Evolutionary conservation across 2,329 filamentous ascomycete genomes (phyloP).

Genomic region (Xylariaceae sp.): DNA sequence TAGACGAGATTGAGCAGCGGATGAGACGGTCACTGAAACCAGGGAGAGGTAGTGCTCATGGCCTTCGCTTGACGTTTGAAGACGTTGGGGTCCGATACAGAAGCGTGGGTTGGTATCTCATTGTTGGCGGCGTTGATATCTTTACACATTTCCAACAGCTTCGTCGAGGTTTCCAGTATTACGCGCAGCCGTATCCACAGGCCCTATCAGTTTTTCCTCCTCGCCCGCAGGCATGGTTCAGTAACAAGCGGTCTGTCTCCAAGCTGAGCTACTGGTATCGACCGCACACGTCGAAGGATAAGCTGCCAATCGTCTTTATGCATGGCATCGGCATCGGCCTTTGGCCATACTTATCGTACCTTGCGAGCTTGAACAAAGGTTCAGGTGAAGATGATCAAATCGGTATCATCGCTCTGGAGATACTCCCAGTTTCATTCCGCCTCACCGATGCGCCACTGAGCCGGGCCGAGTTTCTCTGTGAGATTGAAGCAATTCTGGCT

Average conservation of each 20-base stretch:
- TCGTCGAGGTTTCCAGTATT: conserved; percentile 50
- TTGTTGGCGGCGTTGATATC: conserved; percentile 55
- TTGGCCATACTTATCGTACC: conserved; percentile 58
- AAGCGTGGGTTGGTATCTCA: conserved; percentile 62
- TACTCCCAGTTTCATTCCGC: conserved; percentile 64
- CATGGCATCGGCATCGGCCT: conserved; percentile 71
- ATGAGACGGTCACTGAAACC: conserved; percentile 49
- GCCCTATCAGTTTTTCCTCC: conserved; percentile 54
- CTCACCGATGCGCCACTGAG: conserved; percentile 53
- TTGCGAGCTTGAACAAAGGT: conserved; percentile 47
- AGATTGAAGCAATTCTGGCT: conserved; percentile 57
- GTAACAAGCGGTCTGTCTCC: conserved; percentile 46
- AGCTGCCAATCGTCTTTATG: conserved; percentile 63
- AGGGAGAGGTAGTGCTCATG: conserved; percentile 55
- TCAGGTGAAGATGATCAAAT: conserved; percentile 42
- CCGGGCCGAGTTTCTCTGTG: conserved; percentile 51
- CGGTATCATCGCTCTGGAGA: conserved; percentile 64
- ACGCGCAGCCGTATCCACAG: conserved; percentile 41
- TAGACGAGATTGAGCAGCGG: conserved; percentile 52
- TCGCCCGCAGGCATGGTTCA: conserved; percentile 49
- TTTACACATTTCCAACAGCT: conserved; percentile 44
- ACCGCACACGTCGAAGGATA: conserved; percentile 56
- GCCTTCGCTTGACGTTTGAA: conserved; percentile 66
- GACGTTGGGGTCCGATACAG: conserved; percentile 58
- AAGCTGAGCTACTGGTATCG: conserved; percentile 64